These are phyloP conservation scores for Lasiodiplodia theobromae DNA, from an alignment of 2,329 filamentous ascomycete genomes.

Conservation along the genomic window DNA sequence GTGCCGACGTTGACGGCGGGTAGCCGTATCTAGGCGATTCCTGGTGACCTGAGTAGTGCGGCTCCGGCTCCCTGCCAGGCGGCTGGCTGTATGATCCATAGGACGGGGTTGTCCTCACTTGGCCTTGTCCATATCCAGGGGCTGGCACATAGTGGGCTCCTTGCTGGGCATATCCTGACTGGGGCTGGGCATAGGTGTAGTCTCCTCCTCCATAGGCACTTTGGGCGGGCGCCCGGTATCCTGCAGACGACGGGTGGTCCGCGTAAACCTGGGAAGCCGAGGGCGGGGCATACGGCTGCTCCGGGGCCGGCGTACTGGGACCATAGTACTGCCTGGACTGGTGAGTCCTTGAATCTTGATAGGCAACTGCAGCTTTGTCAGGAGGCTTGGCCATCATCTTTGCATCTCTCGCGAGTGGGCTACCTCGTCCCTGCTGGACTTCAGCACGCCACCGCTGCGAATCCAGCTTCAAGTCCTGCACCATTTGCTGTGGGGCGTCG, in stretches of 20 bases:
- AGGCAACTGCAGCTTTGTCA: slow-evolving; percentile 54
- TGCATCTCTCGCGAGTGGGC: slow-evolving; percentile 49
- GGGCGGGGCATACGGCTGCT: slow-evolving; percentile 32
- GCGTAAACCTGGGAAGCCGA: slow-evolving; percentile 38
- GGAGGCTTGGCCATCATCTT: slow-evolving; percentile 54
- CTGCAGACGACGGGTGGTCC: slow-evolving; percentile 44
- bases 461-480: slow-evolving; percentile 57
- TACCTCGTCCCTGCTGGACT: slow-evolving; percentile 53
- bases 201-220: slow-evolving; percentile 31
- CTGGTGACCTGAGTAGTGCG: slow-evolving; percentile 27
- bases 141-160: slow-evolving; percentile 38
- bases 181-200: slow-evolving; percentile 42
- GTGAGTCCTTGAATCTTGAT: slow-evolving; percentile 53
- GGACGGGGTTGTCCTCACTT: slow-evolving; percentile 31
- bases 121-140: slow-evolving; percentile 37
- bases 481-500: slow-evolving; percentile 52
- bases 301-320: slow-evolving; percentile 35
- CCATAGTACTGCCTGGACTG: slow-evolving; percentile 52
- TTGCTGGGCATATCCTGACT: slow-evolving; percentile 45
- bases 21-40: slow-evolving; percentile 33
- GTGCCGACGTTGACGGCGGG: slow-evolving; percentile 36
- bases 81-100: slow-evolving; percentile 42
- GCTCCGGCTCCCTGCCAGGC: slow-evolving; percentile 36
- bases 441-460: slow-evolving; percentile 54
- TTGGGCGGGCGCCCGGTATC: slow-evolving; percentile 34